A percentile compares a stretch with the other conserved stretches of the same genome.
phyloP scores from a whole-genome alignment of 768 basidiomycete genomes.

The Mycena pura region DNA sequence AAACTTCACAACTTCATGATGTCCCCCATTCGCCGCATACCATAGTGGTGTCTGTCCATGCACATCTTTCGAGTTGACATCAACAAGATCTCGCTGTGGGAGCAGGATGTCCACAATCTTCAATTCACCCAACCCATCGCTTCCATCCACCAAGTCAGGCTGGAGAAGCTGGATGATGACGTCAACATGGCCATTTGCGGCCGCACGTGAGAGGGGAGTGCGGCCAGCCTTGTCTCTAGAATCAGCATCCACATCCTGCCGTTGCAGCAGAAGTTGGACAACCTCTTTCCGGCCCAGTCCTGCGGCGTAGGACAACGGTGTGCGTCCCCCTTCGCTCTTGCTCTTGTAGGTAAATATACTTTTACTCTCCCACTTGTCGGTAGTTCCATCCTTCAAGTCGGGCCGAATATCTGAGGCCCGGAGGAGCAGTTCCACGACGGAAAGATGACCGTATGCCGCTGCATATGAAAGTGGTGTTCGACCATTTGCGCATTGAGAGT shows the following conservation, averaged over 20 bases:
- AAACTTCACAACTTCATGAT: not conserved
- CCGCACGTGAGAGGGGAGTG: not conserved
- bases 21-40: not conserved
- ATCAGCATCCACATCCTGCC: not conserved
- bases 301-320: not conserved
- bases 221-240: not conserved
- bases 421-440: not conserved
- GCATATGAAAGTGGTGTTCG: not conserved
- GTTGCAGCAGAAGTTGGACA: not conserved
- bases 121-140: too few relatives aligned
- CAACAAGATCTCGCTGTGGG: not conserved
- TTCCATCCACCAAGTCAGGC: too few relatives aligned
- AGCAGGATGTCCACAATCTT: not conserved
- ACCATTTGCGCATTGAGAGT: not conserved
- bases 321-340: too few relatives aligned
- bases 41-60: not conserved
- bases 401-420: not conserved
- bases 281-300: not conserved
- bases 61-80: not conserved
- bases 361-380: too few relatives aligned
- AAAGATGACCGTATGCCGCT: not conserved
- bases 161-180: too few relatives aligned
- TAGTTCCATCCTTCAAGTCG: too few relatives aligned
- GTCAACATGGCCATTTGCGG: not conserved
- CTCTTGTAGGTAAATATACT: too few relatives aligned